Conservation (phyloP, 1,139 yeast species). For the Nadsonia starkeyi-henricii region DNA sequence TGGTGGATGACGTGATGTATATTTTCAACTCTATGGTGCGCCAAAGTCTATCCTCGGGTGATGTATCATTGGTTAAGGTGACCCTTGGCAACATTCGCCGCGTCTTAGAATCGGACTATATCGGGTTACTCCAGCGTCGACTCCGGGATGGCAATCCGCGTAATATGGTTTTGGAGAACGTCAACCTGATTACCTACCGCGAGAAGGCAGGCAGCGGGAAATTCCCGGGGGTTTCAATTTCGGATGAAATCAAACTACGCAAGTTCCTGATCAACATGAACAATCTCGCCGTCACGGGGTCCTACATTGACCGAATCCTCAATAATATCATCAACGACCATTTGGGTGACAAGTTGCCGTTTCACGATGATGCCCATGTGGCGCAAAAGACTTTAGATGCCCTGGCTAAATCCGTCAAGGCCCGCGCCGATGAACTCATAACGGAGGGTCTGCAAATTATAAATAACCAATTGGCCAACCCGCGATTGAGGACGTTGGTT, state of each 20-base stretch:
- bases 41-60: slow-evolving; percentile 49
- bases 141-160: slow-evolving; percentile 29
- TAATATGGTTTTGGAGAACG: not conserved
- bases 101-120: slow-evolving; percentile 33
- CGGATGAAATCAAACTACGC: slow-evolving; percentile 32
- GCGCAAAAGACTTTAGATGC: slow-evolving; percentile 29
- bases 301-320: slow-evolving; percentile 38
- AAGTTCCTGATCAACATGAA: slow-evolving; percentile 42
- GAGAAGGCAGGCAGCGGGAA: not conserved
- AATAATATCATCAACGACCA: slow-evolving; percentile 20
- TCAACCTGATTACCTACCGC: not conserved
- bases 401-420: slow-evolving; percentile 22
- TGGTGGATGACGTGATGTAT: slow-evolving; percentile 72
- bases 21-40: slow-evolving; percentile 53
- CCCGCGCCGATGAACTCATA: slow-evolving; percentile 33
- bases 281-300: slow-evolving; percentile 44
- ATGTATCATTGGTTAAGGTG: slow-evolving; percentile 37
- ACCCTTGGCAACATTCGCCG: slow-evolving; percentile 34
- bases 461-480: slow-evolving; percentile 44
- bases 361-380: slow-evolving; percentile 37
- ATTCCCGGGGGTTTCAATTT: slow-evolving; percentile 14
- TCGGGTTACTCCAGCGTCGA: slow-evolving; percentile 35
- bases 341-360: slow-evolving; percentile 37
- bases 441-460: slow-evolving; percentile 41
- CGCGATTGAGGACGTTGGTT: slow-evolving; percentile 33